phyloP scores from a whole-genome alignment of 441 rosid genomes.

The Pelargonium myrrhifolium region DNA sequence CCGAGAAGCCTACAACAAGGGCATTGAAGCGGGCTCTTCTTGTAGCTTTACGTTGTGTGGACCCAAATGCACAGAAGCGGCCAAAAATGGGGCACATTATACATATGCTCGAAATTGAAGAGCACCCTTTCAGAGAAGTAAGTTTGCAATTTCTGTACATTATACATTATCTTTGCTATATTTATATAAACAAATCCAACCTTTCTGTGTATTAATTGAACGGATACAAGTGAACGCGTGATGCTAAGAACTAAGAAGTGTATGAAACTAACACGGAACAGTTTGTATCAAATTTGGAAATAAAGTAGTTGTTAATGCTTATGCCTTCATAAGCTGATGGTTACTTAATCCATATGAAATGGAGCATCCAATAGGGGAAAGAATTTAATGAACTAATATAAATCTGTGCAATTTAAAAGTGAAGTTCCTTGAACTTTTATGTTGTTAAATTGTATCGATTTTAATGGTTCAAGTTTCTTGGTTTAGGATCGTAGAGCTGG shows the following conservation, averaged over 20 bases:
- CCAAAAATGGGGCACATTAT: slow-evolving; percentile 96
- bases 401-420: no score
- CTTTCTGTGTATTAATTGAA: background rate
- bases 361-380: no score
- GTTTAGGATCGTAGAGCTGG: slow-evolving; percentile 44
- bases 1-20: slow-evolving; percentile 65
- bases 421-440: no score
- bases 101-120: slow-evolving; percentile 94
- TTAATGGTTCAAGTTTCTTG: slow-evolving; percentile 12
- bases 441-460: background rate
- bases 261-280: no score
- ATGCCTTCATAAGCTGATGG: no score
- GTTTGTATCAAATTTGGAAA: no score
- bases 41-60: slow-evolving; percentile 89
- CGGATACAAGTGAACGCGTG: no score
- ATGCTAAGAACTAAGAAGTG: no score
- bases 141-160: background rate
- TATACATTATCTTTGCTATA: background rate
- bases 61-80: slow-evolving; percentile 80
- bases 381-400: no score
- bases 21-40: slow-evolving; percentile 75
- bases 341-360: no score
- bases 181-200: no score
- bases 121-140: slow-evolving; percentile 39
- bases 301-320: no score